Base-by-base conservation (phyloP, 1,284 basidiomycete genomes). In the Mycena sp. region DNA sequence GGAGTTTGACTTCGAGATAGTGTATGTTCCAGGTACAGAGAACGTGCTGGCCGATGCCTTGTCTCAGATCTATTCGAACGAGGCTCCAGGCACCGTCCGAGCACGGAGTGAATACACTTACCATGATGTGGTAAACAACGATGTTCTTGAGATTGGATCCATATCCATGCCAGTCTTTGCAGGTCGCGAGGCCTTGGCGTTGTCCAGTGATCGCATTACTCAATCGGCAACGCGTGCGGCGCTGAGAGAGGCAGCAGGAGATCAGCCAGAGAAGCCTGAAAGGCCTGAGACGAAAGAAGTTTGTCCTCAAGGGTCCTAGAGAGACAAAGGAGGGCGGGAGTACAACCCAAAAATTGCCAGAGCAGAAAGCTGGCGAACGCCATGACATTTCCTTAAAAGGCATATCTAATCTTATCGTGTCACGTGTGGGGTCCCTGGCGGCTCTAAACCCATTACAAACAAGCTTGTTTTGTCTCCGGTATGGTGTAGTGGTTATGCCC, bases 1-100 rank as follows among this genome's bases (percentile, higher is more conserved):
- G 7, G 44, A 40, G 23, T 65, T 65, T 26, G 59, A 61, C 23
- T 66, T 63, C 26, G 64, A 63, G 5, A 35, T 66, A 16, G 12
- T 43, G 11, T 63, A 66, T 49, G 58, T 69, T 21, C 71, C 65
- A 6, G 69, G 70, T 0, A 57, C 50, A 3, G 62, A 68, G 5
- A 72, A 72, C 41, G 56, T 70, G 19, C 41, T 71, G 6, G 61
- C 66, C 2, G 69, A 72, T 46, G 71, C 67, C 1, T 53, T 72
- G 2, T 71, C 70, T 0, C 6, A 62, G 41, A 30, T 70, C 10
- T 69, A 72, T 44, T 65, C 63, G 0, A 69, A 68, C 37, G 70
- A 73, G 21, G 55, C 67, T 25, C 64, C 64, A 5, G 72, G 68
- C 9, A 73, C 70, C 2, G 68, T 69, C 28, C 60, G 69, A 11